Percentiles rank a stretch among this genome's conserved stretches.
phyloP scores from a whole-genome alignment of 306 rosid species.

The Biancaea sappan region DNA sequence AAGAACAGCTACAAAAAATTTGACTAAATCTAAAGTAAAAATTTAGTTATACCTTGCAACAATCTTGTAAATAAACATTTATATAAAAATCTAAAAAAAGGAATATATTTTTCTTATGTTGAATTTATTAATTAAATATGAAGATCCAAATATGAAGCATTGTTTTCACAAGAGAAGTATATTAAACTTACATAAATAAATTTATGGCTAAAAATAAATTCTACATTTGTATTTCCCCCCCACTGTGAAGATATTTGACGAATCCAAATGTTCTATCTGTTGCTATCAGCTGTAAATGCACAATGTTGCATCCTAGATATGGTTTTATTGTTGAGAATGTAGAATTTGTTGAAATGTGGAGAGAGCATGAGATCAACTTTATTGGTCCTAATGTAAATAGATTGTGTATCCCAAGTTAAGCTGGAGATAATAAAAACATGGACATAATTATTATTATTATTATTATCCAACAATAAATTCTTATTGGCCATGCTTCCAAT shows the following conservation, averaged over 20 bases:
- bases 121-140: neutral
- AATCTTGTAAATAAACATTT: neutral
- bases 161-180: neutral
- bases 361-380: slow-evolving; percentile 87
- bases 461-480: too few relatives aligned
- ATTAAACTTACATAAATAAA: neutral
- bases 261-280: slow-evolving; percentile 90
- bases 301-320: slow-evolving; percentile 98
- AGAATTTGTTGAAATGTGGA: slow-evolving; percentile 91
- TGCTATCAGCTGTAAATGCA: slow-evolving; percentile 74
- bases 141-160: neutral
- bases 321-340: slow-evolving; percentile 99
- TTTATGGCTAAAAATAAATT: slow-evolving; percentile 5
- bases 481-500: too few relatives aligned
- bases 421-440: too few relatives aligned
- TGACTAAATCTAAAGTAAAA: neutral
- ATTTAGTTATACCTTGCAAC: neutral
- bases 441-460: too few relatives aligned
- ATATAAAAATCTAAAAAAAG: neutral
- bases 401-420: neutral
- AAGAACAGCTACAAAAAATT: neutral
- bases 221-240: slow-evolving; percentile 8
- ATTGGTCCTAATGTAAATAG: slow-evolving; percentile 90
- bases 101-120: neutral
- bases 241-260: slow-evolving; percentile 63